A percentile compares a stretch with the other conserved stretches of the same genome.
Conservation (phyloP, 1,139 yeast genomes). For the Blastobotrys aristatus region DNA sequence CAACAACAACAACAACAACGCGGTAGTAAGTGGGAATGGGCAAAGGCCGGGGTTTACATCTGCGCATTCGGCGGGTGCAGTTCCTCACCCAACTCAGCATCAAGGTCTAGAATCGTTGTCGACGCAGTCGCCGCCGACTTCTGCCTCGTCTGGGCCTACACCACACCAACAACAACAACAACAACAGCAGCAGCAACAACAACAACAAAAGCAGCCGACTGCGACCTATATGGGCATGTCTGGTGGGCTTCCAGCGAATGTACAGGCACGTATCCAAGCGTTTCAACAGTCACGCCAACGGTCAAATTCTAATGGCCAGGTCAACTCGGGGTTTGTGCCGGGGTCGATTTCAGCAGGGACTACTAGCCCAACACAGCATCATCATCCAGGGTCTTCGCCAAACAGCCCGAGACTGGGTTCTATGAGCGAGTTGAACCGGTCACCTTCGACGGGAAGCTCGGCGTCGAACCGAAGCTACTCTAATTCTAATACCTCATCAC, state of each 20-base stretch:
- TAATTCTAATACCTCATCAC: conserved; percentile 7
- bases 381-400: conserved; percentile 1
- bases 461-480: conserved; percentile 3
- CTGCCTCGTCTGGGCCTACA: not conserved
- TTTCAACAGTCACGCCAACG: conserved; percentile 28
- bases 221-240: conserved; percentile 2
- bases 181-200: not conserved
- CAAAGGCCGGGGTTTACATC: not conserved
- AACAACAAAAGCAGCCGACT: not conserved
- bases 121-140: not conserved
- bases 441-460: conserved; percentile 5
- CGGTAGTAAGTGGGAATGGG: not conserved
- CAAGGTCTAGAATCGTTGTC: not conserved
- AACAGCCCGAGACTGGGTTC: conserved; percentile 3
- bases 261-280: conserved; percentile 26
- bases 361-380: conserved; percentile 8
- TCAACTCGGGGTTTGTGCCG: conserved; percentile 3
- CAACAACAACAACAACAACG: not conserved
- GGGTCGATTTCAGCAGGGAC: not conserved
- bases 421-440: conserved; percentile 7
- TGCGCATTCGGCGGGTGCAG: conserved; percentile 2
- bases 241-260: conserved; percentile 16
- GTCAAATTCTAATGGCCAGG: conserved; percentile 24
- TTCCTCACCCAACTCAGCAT: not conserved
- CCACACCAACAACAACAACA: not conserved